A percentile compares a stretch with the other conserved stretches of the same genome.
Conservation (phyloP, 805 yeast genomes). For the Candida ulmi region DNA sequence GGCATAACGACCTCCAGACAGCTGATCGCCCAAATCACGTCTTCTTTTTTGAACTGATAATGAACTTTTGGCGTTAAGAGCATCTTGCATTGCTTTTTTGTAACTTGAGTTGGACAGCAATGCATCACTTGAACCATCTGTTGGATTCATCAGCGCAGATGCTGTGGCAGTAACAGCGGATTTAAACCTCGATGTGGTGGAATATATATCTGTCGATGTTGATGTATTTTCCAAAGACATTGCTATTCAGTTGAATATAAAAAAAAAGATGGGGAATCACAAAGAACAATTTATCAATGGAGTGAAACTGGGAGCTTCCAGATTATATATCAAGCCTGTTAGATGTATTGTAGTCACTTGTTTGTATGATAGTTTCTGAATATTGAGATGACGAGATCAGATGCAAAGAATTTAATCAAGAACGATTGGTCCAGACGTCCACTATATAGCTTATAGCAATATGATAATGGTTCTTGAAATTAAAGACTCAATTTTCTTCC, state of each 20-base stretch:
- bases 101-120: constrained; percentile 34
- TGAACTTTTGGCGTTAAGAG: constrained; percentile 29
- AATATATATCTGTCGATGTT: constrained; percentile 19
- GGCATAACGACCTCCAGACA: constrained; percentile 23
- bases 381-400: too few relatives aligned
- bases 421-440: too few relatives aligned
- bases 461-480: too few relatives aligned
- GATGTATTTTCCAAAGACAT: constrained; percentile 6
- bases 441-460: too few relatives aligned
- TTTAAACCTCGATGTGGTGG: constrained; percentile 32
- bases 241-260: neutral
- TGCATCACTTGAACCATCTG: constrained; percentile 24
- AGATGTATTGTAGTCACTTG: too few relatives aligned
- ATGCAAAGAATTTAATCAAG: too few relatives aligned
- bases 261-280: neutral
- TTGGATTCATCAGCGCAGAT: constrained; percentile 36
- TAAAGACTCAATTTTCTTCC: too few relatives aligned
- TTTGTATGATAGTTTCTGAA: too few relatives aligned
- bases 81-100: constrained; percentile 41
- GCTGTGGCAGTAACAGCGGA: constrained; percentile 53
- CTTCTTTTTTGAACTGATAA: constrained; percentile 26
- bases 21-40: constrained; percentile 18
- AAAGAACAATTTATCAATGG: too few relatives aligned
- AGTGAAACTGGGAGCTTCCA: too few relatives aligned
- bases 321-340: too few relatives aligned